Base-by-base conservation (phyloP, 192 early-diverging fungal species). In the Podila clonocystis region DNA sequence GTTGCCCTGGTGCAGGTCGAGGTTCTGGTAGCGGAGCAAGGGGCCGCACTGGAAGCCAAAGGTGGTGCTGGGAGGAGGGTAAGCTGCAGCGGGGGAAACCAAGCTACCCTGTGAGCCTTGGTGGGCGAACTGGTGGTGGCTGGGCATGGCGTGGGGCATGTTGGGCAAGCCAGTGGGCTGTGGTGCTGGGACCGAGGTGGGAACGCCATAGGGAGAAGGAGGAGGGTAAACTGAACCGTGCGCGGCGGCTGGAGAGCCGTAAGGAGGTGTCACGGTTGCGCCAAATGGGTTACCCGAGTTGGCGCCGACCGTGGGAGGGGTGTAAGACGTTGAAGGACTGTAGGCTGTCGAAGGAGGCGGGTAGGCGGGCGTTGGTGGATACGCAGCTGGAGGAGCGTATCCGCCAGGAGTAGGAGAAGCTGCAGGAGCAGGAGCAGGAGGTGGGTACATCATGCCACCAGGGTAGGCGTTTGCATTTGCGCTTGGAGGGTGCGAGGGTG, bases 11-110 rank as follows among this genome's bases (percentile, higher is more conserved):
- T 61, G 68, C 31, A 85, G 67, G 63, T 87, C 82, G 20, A 84
- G 70, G 61, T 82, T 74, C 41, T 82, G 78, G 57, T 87, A 87
- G 3, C 86, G 83, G 19, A 87, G 58, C 26, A 87, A 34, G 3
- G 86, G 86, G 26, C 86, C 86, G 26, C 84, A 85, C 29, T 63
- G 30, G 65, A 79, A 72, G 31, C 34, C 63, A 36, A 33, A 63
- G 45, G 24, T 78, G 30, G n/a, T 31, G 65, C 26, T 29, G 31
- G 65, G 65, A 31, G 65, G 65, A 31, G 52, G 50, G 65, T n/a
- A 34, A n/a, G 52, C 19, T 22, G 22, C 3, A 45, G 28, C 24
- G 12, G 63, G 24, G 1, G 63, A 19, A 1, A n/a, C 22, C 63
- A 65, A 30, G 63, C 19, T 50, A 17, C 41, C 30, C 13, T 49